Evolutionary conservation across 805 yeast species (phyloP).

Genomic region (Metschnikowia arizonensis): DNA sequence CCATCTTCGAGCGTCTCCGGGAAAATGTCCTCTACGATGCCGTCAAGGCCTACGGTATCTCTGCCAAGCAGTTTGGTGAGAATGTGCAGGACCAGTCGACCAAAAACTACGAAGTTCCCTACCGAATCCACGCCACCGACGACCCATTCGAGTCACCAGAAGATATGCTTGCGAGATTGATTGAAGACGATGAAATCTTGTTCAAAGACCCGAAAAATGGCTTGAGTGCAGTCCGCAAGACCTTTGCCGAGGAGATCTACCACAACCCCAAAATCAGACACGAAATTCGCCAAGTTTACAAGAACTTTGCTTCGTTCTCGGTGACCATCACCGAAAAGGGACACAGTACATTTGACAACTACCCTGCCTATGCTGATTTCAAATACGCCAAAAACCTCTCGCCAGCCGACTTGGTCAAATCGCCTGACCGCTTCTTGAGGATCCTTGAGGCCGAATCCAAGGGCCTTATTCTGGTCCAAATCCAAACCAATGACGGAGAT

Average conservation of each 20-base stretch:
- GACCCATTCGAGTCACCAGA: conserved; percentile 62
- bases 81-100: conserved; percentile 64
- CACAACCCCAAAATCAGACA: conserved; percentile 78
- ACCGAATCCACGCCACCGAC: conserved; percentile 65
- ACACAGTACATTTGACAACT: conserved; percentile 64
- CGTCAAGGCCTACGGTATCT: conserved; percentile 67
- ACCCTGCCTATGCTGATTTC: conserved; percentile 80
- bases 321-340: conserved; percentile 77
- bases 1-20: conserved; percentile 64
- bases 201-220: conserved; percentile 61
- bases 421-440: conserved; percentile 79
- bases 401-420: conserved; percentile 63
- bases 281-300: conserved; percentile 60
- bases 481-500: conserved; percentile 46
- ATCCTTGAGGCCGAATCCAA: conserved; percentile 88
- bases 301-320: conserved; percentile 62
- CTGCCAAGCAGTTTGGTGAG: conserved; percentile 79
- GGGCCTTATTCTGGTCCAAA: conserved; percentile 65
- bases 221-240: conserved; percentile 65
- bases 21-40: conserved; percentile 60
- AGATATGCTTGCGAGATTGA: conserved; percentile 48
- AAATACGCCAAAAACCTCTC: conserved; percentile 85
- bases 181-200: conserved; percentile 45
- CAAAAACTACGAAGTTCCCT: conserved; percentile 39
- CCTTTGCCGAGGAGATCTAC: conserved; percentile 73